Conservation (phyloP, 371 early-diverging fungal genomes). For the Umbelopsis sp. region DNA sequence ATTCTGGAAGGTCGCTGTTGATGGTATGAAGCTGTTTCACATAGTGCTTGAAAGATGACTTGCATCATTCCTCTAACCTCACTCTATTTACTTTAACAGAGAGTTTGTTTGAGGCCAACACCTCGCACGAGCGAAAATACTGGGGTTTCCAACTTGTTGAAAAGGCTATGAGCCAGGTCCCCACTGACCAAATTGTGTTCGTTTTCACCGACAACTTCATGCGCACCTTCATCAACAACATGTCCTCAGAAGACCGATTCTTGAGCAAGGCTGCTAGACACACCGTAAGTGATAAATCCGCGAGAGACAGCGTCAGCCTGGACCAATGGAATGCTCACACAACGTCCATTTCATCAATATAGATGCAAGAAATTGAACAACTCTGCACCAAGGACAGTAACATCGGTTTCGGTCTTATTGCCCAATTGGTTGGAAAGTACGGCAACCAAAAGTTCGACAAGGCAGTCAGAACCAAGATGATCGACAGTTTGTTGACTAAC, state of each 20-base stretch:
- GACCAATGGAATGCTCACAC: not conserved
- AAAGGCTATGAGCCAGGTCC: slow-evolving; percentile 65
- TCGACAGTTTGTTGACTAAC: slow-evolving; percentile 72
- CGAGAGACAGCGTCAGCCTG: not conserved
- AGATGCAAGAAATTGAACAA: slow-evolving; percentile 12
- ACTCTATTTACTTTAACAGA: slow-evolving; percentile 41
- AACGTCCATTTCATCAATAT: not conserved
- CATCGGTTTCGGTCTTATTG: slow-evolving; percentile 67
- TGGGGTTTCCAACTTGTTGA: slow-evolving; percentile 87
- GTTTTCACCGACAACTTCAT: slow-evolving; percentile 85
- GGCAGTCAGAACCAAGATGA: slow-evolving; percentile 75
- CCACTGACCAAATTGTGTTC: slow-evolving; percentile 66
- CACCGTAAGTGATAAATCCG: slow-evolving; percentile 51
- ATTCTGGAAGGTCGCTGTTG: slow-evolving; percentile 84
- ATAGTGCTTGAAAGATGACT: not conserved
- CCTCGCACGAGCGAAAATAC: slow-evolving; percentile 85
- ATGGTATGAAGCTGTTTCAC: slow-evolving; percentile 48
- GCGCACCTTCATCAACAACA: slow-evolving; percentile 81
- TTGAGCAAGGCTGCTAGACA: slow-evolving; percentile 80
- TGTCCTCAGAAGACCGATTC: slow-evolving; percentile 73
- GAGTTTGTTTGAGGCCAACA: slow-evolving; percentile 67
- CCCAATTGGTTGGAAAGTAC: slow-evolving; percentile 73
- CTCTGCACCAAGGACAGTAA: slow-evolving; percentile 19
- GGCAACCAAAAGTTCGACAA: slow-evolving; percentile 75
- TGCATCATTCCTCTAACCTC: not conserved